Evolutionary conservation across 2,329 filamentous ascomycete species (phyloP), one percentile per base, ranked within the genome.

Genomic region (Cladosporium sp.): DNA sequence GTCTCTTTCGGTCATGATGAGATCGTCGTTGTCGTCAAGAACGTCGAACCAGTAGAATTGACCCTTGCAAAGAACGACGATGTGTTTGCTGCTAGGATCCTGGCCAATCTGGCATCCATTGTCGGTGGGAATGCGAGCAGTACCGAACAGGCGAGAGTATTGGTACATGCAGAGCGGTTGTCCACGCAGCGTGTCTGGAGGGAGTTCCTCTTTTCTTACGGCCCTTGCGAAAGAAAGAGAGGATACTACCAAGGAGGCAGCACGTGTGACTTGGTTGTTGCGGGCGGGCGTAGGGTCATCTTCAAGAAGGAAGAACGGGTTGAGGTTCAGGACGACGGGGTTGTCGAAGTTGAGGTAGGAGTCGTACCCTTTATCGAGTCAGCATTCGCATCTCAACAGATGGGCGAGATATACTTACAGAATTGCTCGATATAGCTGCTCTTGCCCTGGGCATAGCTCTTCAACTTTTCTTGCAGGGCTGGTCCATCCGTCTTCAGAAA

Each of bases 31-130:
- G 58, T 92, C 85, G 60, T 98, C 93, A 15, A 98, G 75, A 2
- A 96, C 91, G 67, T 98, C 93, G 61, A 98, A 98, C 92, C 92
- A 97, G 70, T 98, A 98, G 63, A 97, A 91, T 59, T 98, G 93
- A 1, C 93, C 93, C 57, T 92, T 88, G 64, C 89, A 95, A 70
- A 97, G 78, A 38, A 97, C 89, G 8, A 96, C 86, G 32, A 98
- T 77, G 67, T 98, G 93, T 71, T 90, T 95, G 3, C 92, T 88
- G n/a, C 84, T 81, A 0, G 90, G 87, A 62, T 97, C 91, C 66
- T 97, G 91, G 56, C 91, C 90, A 62, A 98, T 97, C 59, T 95
- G 86, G 66, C 93, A 98, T 4, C 93, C 93, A 64, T 93, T 85
- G 25, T 95, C 88, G 0, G 92, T 97, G 0, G 93, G 93, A 7